Base-by-base conservation (phyloP, 495 filamentous ascomycete species). In the Neurospora sp. region DNA sequence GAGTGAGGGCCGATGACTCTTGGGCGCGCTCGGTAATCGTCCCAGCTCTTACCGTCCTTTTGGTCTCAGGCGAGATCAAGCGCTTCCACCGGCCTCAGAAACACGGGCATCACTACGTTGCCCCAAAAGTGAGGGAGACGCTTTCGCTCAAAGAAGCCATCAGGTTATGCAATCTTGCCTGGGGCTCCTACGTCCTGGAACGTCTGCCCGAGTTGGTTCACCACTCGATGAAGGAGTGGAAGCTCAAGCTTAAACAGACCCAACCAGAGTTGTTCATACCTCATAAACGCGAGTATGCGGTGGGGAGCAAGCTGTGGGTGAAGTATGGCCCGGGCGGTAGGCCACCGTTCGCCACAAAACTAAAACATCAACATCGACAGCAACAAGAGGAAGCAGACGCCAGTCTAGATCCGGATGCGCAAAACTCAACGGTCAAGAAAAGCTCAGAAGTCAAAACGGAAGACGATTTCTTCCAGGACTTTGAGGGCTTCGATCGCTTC, bases 161-260 rank as follows among this genome's bases (percentile, higher is more conserved):
- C 69, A 48, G 69, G 1, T 39, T 77, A 27, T 73, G 82, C 10
- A 78, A 84, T 59, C 71, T 77, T 14, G 78, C 78, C 1, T 84
- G 81, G 81, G 82, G 81, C 38, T 72, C 69, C 27, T 72, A 81
- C 14, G 69, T 83, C 8, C 76, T 83, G 3, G 78, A 76, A 5
- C 73, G 77, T 4, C 42, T 81, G 18, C 69, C 76, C 3, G 37
- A 69, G 14, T 40, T 83, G 12, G 12, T 35, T 9, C 54, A 66
- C 7, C 54, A 66, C 27, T 37, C 23, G 4, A 66, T 66, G 27
- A 66, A 66, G 54, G 31, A 66, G 14, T 66, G 54, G 54, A 66
- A 66, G 31, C 27, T 35, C 14, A 31, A 66, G 14, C 14, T 66
- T 1, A 66, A 27, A 66, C 12, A 66, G 27, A 8, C 54, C 5